These are phyloP conservation scores for Neoascochyta sp. DNA, from an alignment of 2,329 filamentous ascomycete genomes.

Conservation along the genomic window DNA sequence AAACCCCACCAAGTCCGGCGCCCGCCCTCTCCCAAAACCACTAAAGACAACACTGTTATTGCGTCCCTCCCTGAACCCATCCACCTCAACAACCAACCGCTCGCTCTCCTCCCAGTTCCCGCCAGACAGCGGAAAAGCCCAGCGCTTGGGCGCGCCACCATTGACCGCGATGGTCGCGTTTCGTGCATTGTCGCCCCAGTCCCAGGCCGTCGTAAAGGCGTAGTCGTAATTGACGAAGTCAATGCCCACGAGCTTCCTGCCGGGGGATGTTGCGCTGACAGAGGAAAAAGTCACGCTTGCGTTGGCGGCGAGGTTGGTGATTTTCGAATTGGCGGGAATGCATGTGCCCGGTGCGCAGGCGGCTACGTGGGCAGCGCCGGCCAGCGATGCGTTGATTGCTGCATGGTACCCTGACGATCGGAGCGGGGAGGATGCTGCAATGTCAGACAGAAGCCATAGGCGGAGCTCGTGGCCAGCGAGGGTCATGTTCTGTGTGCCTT, in stretches of 20 bases:
- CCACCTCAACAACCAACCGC: constrained; percentile 21
- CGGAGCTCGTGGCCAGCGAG: constrained; percentile 27
- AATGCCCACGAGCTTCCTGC: constrained; percentile 34
- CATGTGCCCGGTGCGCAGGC: constrained; percentile 25
- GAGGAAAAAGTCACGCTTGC: constrained; percentile 27
- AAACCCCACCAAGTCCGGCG: constrained; percentile 31
- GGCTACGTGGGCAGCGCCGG: constrained; percentile 24
- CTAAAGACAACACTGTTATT: constrained; percentile 21
- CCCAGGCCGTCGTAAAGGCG: constrained; percentile 35
- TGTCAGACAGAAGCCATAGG: constrained; percentile 36
- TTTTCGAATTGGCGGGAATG: constrained; percentile 33
- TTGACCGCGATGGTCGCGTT: constrained; percentile 41
- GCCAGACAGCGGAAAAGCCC: constrained; percentile 41
- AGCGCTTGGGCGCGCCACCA: constrained; percentile 32
- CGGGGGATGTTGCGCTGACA: constrained; percentile 20
- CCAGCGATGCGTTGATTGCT: constrained; percentile 28
- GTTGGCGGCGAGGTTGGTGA: constrained; percentile 26
- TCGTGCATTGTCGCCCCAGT: constrained; percentile 33
- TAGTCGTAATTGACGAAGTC: constrained; percentile 44
- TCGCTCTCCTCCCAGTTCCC: constrained; percentile 39
- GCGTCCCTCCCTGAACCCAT: constrained; percentile 24
- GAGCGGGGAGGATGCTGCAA: constrained; percentile 12
- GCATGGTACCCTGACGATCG: constrained; percentile 26
- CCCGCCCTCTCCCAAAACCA: constrained; percentile 12
- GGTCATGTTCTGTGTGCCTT: constrained; percentile 12